Base-by-base conservation (phyloP, 2,329 filamentous ascomycete genomes). In the Ascochyta fabae region DNA sequence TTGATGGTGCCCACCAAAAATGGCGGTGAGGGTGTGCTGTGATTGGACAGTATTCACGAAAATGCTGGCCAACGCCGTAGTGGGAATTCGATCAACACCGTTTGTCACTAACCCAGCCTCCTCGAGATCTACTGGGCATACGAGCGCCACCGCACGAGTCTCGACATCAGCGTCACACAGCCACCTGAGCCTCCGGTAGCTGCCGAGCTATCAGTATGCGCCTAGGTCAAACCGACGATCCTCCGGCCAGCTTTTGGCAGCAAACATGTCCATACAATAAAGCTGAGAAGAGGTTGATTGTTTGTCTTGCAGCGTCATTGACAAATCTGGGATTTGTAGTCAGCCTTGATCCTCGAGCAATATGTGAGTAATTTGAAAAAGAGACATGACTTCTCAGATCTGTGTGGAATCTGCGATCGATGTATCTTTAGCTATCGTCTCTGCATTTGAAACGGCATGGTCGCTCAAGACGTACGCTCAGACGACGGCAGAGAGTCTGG, bases 11-110 rank as follows among this genome's bases (percentile, higher is more conserved):
- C 61, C 51, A 62, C 58, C 47, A 53, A 60, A 71, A 74, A 66
- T 68, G 61, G 73, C 73, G 73, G 73, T 75, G 73, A 61, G 64
- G 56, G 59, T 64, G 47, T 26, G 27, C 50, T 60, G 49, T 66
- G 48, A 73, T 75, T 75, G 71, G 72, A 40, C 60, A 45, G 47
- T 48, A 58, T 54, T 53, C 52, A 26, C 41, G 16, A 53, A 62
- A 63, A 61, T 68, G 64, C 57, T 68, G 56, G 67, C 60, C 60
- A 62, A 60, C 60, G 48, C 60, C 52, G 42, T 62, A 61, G 56
- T 52, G 38, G 56, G 41, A 56, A 42, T 39, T 62, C 44, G 49
- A 53, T 63, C 65, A 61, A 55, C 59, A 59, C 51, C 57, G 57
- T 59, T 51, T 53, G 48, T 58, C 62, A 59, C 53, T 53, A 60